Percentiles rank a stretch among this genome's conserved stretches.
Conservation (phyloP, 176 grass and related monocot species). For the Ensete ventricosum region DNA sequence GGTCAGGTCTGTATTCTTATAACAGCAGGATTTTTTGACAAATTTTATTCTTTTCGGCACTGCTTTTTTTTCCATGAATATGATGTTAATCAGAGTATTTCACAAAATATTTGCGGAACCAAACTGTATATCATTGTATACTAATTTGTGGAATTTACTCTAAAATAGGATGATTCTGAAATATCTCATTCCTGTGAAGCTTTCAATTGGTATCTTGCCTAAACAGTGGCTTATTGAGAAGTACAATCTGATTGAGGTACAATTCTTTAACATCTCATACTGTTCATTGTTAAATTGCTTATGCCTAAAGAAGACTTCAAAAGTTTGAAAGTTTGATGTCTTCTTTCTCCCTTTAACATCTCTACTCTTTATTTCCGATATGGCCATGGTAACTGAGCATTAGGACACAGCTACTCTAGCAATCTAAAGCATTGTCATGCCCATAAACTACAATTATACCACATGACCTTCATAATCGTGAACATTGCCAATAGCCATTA, state of each 20-base stretch:
- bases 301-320: background rate
- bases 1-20: too few species aligned
- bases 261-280: background rate
- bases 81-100: background rate
- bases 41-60: background rate
- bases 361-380: background rate
- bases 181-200: conserved; percentile 88
- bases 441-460: too few species aligned
- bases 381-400: background rate
- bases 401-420: too few species aligned
- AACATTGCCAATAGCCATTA: too few species aligned
- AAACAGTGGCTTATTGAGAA: conserved; percentile 52
- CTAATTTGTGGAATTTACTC: conserved; percentile 23
- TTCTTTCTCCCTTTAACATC: background rate
- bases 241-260: conserved; percentile 81
- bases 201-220: conserved; percentile 82
- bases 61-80: background rate
- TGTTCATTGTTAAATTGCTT: background rate
- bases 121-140: background rate
- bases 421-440: too few species aligned
- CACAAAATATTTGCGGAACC: background rate
- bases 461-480: too few species aligned
- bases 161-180: conserved; percentile 76
- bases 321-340: background rate
- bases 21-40: too few species aligned